Evolutionary conservation across 2,329 filamentous ascomycete genomes (phyloP), one percentile per base, ranked within the genome.

Genomic region (Colletotrichum cordylinicola): DNA sequence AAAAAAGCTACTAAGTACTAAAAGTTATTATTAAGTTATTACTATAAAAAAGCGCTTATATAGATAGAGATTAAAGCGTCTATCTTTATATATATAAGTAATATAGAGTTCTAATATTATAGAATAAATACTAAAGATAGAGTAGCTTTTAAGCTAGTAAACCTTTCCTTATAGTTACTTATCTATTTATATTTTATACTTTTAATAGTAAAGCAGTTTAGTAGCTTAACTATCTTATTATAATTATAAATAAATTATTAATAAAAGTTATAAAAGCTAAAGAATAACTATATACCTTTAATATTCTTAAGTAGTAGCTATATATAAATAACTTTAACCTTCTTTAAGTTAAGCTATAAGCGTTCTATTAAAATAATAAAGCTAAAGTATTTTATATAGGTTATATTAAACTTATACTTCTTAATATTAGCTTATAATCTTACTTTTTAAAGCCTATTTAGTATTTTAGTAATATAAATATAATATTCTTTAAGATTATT

Each of bases 41-140:
- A 21, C 4, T 55, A 56, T 56, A 24, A 12, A 27, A 27, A 15
- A 7, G 12, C 27, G n/a, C 4, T 15, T 8, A 8, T 27, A 56
- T 24, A 55, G 24, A n/a, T 55, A 24, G 21, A 27, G 4, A 55
- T 21, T 24, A 21, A 55, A 9, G 5, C 13, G 3, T n/a, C 3
- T 55, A n/a, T 24, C 13, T 18, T 5, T 18, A 56, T 56, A 27
- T 27, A 13, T 56, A 56, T 56, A 56, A 4, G 12, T 9, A 39
- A 1, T 4, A 18, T 5, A 18, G 18, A 8, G n/a, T 56, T 56
- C 6, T 56, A 56, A 5, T 56, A 21, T 56, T 56, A 55, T 55
- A 13, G 7, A 9, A 56, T 27, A 18, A 6, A 5, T 0, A 12
- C 5, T 18, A 15, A 27, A 0, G 1, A 13, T 56, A 56, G 2